A percentile compares a stretch with the other conserved stretches of the same genome.
These are phyloP conservation scores for Xylariaceae sp. DNA, from an alignment of 2,329 filamentous ascomycete genomes.

Conservation along the genomic window DNA sequence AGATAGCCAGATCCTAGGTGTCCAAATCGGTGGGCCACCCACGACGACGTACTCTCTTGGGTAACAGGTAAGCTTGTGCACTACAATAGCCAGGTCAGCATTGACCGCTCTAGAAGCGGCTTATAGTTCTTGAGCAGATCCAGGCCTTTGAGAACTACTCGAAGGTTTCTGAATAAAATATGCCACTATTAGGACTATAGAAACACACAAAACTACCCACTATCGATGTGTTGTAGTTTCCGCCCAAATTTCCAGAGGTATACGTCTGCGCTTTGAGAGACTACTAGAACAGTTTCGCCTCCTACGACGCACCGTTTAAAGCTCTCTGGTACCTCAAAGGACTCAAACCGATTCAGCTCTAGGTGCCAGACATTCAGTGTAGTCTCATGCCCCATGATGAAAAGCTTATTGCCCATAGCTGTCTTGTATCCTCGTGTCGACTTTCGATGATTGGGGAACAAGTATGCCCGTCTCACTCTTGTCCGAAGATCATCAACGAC, in stretches of 20 bases:
- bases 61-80: slow-evolving; percentile 27
- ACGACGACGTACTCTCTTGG: slow-evolving; percentile 29
- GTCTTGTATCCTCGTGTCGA: slow-evolving; percentile 37
- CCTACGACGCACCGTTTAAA: slow-evolving; percentile 38
- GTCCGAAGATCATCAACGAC: slow-evolving; percentile 41
- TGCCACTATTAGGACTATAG: slow-evolving; percentile 15
- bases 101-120: too few species aligned
- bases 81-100: slow-evolving; percentile 11
- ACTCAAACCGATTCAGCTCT: slow-evolving; percentile 32
- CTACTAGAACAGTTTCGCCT: slow-evolving; percentile 36
- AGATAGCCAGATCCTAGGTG: slow-evolving; percentile 30
- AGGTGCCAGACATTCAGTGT: slow-evolving; percentile 42
- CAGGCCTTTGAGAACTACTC: not conserved
- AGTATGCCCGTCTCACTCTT: slow-evolving; percentile 35
- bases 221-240: slow-evolving; percentile 28
- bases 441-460: slow-evolving; percentile 34
- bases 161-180: not conserved
- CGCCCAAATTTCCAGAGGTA: slow-evolving; percentile 38
- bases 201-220: slow-evolving; percentile 12
- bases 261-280: slow-evolving; percentile 34
- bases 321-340: slow-evolving; percentile 32
- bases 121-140: not conserved
- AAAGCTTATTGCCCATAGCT: slow-evolving; percentile 38
- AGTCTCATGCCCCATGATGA: slow-evolving; percentile 37
- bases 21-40: slow-evolving; percentile 29